Percentiles rank a stretch among this genome's conserved stretches.
These are phyloP conservation scores for Hyparrhenia diplandra DNA, from an alignment of 176 grass and related monocot genomes.

Conservation along the genomic window DNA sequence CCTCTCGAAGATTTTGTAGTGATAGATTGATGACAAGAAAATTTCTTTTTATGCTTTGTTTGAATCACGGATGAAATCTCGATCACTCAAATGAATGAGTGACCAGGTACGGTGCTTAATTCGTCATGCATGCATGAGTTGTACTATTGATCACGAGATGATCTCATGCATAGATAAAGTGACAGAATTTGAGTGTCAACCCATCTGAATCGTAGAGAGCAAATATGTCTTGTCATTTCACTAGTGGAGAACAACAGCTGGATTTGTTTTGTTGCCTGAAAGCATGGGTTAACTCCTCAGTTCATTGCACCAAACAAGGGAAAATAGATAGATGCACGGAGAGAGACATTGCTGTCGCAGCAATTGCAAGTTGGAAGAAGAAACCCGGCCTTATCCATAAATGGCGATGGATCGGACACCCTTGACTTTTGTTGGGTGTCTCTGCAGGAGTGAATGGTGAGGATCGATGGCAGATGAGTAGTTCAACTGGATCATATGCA, in stretches of 20 bases:
- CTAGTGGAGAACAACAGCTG: too few relatives aligned
- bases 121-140: not conserved
- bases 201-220: not conserved
- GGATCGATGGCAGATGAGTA: too few relatives aligned
- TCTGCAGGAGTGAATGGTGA: not conserved
- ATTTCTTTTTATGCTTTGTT: not conserved
- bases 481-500: not conserved
- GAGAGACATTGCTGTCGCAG: not conserved
- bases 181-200: conserved; percentile 2
- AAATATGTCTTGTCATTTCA: not conserved
- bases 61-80: not conserved
- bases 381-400: not conserved
- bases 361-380: not conserved
- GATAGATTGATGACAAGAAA: not conserved
- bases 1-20: too few relatives aligned
- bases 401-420: not conserved
- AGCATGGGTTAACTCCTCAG: not conserved
- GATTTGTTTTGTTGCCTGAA: not conserved
- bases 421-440: not conserved
- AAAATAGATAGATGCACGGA: not conserved
- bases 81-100: not conserved
- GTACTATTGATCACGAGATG: not conserved
- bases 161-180: not conserved
- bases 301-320: not conserved
- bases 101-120: not conserved